Evolutionary conservation across 2,329 filamentous ascomycete genomes (phyloP).

Genomic region (Emmonsia crescens): DNA sequence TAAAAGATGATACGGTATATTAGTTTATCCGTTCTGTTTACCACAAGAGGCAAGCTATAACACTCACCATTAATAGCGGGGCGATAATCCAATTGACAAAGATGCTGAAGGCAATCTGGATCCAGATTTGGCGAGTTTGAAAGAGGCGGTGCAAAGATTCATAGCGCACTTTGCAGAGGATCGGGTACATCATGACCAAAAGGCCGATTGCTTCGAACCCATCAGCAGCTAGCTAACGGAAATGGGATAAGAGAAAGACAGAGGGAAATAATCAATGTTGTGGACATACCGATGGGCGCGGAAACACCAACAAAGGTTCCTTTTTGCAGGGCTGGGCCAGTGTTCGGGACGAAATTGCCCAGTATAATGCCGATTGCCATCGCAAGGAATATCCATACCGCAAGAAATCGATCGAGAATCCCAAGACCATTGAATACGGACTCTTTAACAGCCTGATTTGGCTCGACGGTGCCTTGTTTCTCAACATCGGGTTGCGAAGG

Average conservation of each 20-base stretch:
- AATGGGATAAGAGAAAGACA: background rate
- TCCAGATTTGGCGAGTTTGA: conserved; percentile 54
- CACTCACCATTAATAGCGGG: conserved; percentile 64
- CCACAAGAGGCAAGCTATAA: background rate
- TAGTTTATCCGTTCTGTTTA: background rate
- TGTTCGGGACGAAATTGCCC: conserved; percentile 60
- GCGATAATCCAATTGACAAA: conserved; percentile 75
- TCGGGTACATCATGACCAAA: conserved; percentile 90
- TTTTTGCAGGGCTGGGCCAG: conserved; percentile 52
- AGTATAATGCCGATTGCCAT: conserved; percentile 67
- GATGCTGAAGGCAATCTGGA: conserved; percentile 66
- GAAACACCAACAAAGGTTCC: conserved; percentile 64
- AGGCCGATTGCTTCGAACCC: conserved; percentile 55
- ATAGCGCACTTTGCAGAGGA: conserved; percentile 74
- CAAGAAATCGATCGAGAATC: conserved; percentile 53
- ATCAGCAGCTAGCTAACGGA: background rate
- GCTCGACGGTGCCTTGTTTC: background rate
- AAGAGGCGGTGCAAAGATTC: conserved; percentile 63
- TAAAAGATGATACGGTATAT: conserved; percentile 19
- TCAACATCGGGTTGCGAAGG: background rate
- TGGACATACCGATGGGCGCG: conserved; percentile 49
- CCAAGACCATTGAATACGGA: conserved; percentile 41
- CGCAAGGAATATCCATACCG: conserved; percentile 65
- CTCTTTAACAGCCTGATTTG: background rate
- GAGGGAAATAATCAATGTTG: conserved; percentile 15